Base-by-base conservation (phyloP, 352 stramenopile species). In the Globisporangium heterothallicum region DNA sequence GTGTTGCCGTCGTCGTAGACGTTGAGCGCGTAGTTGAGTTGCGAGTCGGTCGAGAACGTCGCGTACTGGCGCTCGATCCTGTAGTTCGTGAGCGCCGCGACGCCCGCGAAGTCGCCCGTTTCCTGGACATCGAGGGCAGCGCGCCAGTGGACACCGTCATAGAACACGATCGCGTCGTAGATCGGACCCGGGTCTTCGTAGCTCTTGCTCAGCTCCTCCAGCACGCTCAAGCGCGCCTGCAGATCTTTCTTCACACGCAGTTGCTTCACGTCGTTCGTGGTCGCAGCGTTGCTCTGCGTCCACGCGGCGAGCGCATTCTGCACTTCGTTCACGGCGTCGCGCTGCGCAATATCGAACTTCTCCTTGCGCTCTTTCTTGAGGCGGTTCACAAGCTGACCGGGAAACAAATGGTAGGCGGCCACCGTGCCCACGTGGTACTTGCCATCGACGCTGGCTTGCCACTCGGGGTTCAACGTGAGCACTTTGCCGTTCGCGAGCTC, bases 11-110 rank as follows among this genome's bases (percentile, higher is more conserved):
- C 78, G 40, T 98, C 84, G 56, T 98, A 98, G 42, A 98, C 83
- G 58, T 98, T 96, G 56, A 98, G 71, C 47, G 74, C 85, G 65
- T 96, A 98, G 64, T 97, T 98, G 42, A 98, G 84, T 61, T 96
- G 84, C 42, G 89, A 94, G 38, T 89, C 67, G n/a, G 85, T 64
- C n/a, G 84, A 88, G 58, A 97, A 96, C 42, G 72, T 93, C 34
- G 62, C 84, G 57, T 94, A 95, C 59, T 96, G 50, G 32, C 59
- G 76, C 59, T 90, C 83, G 14, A 84, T 60, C 45, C 71, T 68
- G 70, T 78, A 96, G 56, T 92, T 88, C 13, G 80, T 88, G 48
- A 96, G 65, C 44, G 81, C 63, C 44, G 58, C 7, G 29, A 75
- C 56, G 21, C 70, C 66, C 1, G 73, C 78, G 41, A 97, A 84